Evolutionary conservation across 2,329 filamentous ascomycete genomes (phyloP).

Genomic region (Aspergillus fijiensis): DNA sequence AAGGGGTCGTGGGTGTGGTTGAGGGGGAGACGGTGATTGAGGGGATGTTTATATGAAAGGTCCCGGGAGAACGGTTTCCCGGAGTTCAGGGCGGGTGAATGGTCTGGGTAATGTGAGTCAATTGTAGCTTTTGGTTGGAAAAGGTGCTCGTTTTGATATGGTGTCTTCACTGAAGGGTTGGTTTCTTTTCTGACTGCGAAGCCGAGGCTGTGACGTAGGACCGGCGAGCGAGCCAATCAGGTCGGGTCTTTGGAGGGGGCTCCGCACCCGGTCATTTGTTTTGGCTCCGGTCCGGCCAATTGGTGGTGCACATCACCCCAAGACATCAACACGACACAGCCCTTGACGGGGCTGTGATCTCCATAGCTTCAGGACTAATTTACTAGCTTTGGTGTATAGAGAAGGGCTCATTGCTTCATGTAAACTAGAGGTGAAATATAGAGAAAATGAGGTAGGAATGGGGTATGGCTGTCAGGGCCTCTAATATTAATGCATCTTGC

Average conservation of each 20-base stretch:
- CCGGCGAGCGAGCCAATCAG: background rate
- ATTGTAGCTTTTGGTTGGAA: background rate
- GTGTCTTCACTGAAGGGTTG: background rate
- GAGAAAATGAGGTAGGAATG: too few species aligned
- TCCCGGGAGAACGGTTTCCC: background rate
- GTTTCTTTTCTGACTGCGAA: too few species aligned
- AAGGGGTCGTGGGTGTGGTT: slow-evolving; percentile 22
- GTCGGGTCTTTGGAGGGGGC: background rate
- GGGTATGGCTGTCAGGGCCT: too few species aligned
- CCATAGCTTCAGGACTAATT: too few species aligned
- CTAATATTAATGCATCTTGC: too few species aligned
- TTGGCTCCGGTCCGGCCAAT: background rate
- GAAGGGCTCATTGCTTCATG: too few species aligned
- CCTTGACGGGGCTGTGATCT: too few species aligned
- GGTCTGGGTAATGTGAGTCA: background rate
- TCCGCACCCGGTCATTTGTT: background rate
- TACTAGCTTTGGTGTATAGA: too few species aligned
- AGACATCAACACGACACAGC: too few species aligned
- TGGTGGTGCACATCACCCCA: background rate
- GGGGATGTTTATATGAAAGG: background rate
- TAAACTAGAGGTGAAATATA: too few species aligned
- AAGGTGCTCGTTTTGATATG: background rate
- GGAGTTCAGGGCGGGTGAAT: background rate
- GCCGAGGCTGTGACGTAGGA: background rate
- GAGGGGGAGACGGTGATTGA: background rate